Base-by-base conservation (phyloP, 768 basidiomycete genomes). In the Serendipita sp. region DNA sequence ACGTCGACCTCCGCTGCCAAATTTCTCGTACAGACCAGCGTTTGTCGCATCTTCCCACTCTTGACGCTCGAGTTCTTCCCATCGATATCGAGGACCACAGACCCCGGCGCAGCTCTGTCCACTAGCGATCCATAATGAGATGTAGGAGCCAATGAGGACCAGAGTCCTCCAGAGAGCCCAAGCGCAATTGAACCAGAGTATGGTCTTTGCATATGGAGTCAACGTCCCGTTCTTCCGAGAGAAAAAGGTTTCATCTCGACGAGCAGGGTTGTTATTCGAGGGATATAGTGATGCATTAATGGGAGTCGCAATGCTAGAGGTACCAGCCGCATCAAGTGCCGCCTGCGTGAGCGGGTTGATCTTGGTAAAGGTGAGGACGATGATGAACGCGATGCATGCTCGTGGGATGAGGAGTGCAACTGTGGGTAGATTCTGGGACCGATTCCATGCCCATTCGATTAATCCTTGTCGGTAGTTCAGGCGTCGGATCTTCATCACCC, bases 391-490 rank as follows among this genome's bases (percentile, higher is more conserved):
- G 45, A 95, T 76, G 7, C 83, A 90, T 35, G 89, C 89, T 66
- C 92, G 82, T 30, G 92, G 92, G 18, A 95, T 76, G 46, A 93
- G 80, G n/a, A 91, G 79, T 7, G 83, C 80, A 46, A 93, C 83
- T 0, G 88, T 89, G 3, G 91, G 86, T 41, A 86, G 72, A 71
- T 92, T 91, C 76, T 95, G 92, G 0, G 91, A 84, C 35, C 56
- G 56, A 18, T 60, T 60, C 56, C 56, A 60, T 10, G 56, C 56
- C 56, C 56, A 60, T 60, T 60, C 56, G 56, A 60, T 60, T 10
- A 60, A 28, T 10, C 56, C 56, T 38, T 60, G 56, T n/a, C 18
- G 18, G n/a, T 23, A 60, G n/a, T 60, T 38, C 56, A 60, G 18
- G 11, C 56, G 56, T 60, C 34, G 56, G 16, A 36, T n/a, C 56